phyloP scores from a whole-genome alignment of 805 yeast genomes.

The Metschnikowia gelsemii region DNA sequence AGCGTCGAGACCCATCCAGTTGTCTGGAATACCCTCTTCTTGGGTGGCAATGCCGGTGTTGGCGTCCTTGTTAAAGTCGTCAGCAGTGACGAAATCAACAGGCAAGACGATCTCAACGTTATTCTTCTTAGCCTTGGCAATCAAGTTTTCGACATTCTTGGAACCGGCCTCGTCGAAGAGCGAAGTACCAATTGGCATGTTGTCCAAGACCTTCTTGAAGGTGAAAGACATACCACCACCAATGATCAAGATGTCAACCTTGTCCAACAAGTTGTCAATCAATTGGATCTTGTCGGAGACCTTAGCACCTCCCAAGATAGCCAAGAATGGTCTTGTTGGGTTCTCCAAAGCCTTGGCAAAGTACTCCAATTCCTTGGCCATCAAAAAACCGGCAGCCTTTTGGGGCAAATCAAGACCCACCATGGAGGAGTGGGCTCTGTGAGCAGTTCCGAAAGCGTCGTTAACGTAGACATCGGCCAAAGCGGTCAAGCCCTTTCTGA shows the following conservation, averaged over 20 bases:
- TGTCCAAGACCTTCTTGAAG: slow-evolving; percentile 88
- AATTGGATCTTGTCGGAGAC: slow-evolving; percentile 98
- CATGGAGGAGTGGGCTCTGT: slow-evolving; percentile 99
- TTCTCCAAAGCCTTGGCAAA: slow-evolving; percentile 98
- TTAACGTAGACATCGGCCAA: slow-evolving; percentile 96
- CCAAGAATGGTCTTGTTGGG: slow-evolving; percentile 98
- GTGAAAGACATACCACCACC: slow-evolving; percentile 99
- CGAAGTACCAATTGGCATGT: slow-evolving; percentile 87
- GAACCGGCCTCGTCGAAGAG: slow-evolving; percentile 93
- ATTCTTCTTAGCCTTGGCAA: slow-evolving; percentile 96
- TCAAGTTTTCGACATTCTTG: slow-evolving; percentile 85
- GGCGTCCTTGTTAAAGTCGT: slow-evolving; percentile 91
- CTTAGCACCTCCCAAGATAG: slow-evolving; percentile 99
- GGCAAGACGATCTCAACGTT: slow-evolving; percentile 92
- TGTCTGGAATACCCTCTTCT: slow-evolving; percentile 89
- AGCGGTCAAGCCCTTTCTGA: slow-evolving; percentile 86
- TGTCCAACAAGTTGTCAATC: slow-evolving; percentile 94
- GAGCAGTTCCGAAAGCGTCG: slow-evolving; percentile 95
- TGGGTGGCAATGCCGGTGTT: slow-evolving; percentile 79
- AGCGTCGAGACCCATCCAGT: slow-evolving; percentile 93
- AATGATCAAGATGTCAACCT: slow-evolving; percentile 89
- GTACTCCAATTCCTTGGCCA: slow-evolving; percentile 95
- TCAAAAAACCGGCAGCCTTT: slow-evolving; percentile 98
- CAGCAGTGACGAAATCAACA: slow-evolving; percentile 94
- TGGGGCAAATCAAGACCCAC: slow-evolving; percentile 95